Conservation (phyloP, 1,284 basidiomycete species). For the Microbotryomycetes sp. region DNA sequence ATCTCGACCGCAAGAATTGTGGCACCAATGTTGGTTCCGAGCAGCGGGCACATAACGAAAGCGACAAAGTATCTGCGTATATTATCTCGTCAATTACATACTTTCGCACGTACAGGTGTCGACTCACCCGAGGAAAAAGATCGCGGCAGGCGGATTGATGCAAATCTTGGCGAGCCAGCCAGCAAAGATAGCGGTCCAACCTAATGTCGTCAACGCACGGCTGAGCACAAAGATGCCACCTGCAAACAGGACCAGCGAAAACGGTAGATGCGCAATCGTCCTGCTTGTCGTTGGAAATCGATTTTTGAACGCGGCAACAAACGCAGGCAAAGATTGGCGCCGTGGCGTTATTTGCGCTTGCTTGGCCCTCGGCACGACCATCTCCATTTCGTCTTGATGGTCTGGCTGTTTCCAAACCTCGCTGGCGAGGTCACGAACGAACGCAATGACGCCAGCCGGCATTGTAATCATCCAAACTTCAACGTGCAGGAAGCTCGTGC, state of each 20-base stretch:
- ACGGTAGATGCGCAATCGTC: conserved; percentile 64
- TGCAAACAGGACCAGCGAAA: conserved; percentile 81
- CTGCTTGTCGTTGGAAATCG: conserved; percentile 69
- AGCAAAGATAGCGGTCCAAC: conserved; percentile 87
- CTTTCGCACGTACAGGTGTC: not conserved
- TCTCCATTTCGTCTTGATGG: conserved; percentile 21
- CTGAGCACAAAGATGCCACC: conserved; percentile 95
- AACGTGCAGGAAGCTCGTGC: conserved; percentile 51
- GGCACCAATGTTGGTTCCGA: conserved; percentile 87
- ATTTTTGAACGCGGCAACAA: conserved; percentile 29
- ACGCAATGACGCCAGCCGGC: conserved; percentile 73
- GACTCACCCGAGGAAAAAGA: conserved; percentile 42
- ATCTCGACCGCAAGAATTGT: conserved; percentile 78
- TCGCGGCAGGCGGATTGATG: conserved; percentile 51
- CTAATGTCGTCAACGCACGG: conserved; percentile 69
- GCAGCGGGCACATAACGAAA: conserved; percentile 46
- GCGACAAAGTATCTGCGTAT: conserved; percentile 18
- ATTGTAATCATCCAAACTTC: conserved; percentile 64
- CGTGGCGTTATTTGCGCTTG: not conserved
- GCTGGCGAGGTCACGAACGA: conserved; percentile 63
- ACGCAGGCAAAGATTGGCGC: conserved; percentile 20
- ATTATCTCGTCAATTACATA: not conserved
- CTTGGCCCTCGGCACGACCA: conserved; percentile 11
- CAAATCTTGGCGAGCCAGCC: conserved; percentile 54
- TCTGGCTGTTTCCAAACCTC: conserved; percentile 10